phyloP scores from a whole-genome alignment of 140 eudicot genomes.

The Cichorium intybus region DNA sequence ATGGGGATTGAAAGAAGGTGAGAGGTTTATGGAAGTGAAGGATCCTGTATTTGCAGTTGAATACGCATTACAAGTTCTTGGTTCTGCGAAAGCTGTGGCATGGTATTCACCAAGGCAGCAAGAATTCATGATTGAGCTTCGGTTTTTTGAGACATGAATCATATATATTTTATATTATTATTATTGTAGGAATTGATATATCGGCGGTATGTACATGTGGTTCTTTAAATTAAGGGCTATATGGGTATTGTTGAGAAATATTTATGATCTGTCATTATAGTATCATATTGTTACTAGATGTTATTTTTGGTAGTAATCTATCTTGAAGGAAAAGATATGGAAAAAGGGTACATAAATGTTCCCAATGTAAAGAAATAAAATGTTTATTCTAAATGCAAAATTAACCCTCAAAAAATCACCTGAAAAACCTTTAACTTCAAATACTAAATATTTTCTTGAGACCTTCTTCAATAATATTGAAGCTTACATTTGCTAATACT shows the following conservation, averaged over 20 bases:
- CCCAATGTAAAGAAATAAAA: background rate
- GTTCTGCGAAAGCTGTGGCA: constrained; percentile 83
- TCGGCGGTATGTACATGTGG: background rate
- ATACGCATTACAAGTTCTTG: constrained; percentile 90
- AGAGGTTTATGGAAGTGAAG: constrained; percentile 36
- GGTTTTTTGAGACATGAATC: constrained; percentile 64
- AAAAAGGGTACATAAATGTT: background rate
- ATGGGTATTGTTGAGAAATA: background rate
- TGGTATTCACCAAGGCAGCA: constrained; percentile 81
- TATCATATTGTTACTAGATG: too few relatives aligned
- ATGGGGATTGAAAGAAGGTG: constrained; percentile 40
- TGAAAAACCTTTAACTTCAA: too few relatives aligned
- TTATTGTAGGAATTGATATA: background rate
- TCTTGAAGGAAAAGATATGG: too few relatives aligned
- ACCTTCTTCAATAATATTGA: constrained; percentile 41
- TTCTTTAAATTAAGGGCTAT: background rate
- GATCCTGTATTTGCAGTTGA: constrained; percentile 87
- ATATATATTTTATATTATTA: background rate
- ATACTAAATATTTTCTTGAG: background rate
- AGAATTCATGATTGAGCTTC: constrained; percentile 89
- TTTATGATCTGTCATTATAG: too few relatives aligned
- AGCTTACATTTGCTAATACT: constrained; percentile 70
- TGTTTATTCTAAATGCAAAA: background rate
- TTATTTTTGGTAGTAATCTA: too few relatives aligned
- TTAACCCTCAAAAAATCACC: background rate